Base-by-base conservation (phyloP, 129 eudicot species). In the Arctium lappa region DNA sequence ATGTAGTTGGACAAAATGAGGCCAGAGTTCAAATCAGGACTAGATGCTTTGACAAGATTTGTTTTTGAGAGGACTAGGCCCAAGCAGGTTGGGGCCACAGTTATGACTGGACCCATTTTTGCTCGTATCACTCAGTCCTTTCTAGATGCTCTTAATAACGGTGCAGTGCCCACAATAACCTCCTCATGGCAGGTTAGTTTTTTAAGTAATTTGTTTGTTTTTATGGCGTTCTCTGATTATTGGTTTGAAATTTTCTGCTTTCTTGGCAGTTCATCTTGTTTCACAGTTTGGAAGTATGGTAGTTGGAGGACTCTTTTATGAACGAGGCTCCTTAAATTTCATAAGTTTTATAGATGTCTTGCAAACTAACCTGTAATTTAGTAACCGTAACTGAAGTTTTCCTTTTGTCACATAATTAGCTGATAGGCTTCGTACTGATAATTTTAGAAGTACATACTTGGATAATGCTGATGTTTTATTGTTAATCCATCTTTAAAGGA, bases 1-100 rank as follows among this genome's bases (percentile, higher is more conserved):
- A 3, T 82, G 86, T 85, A 96, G 99, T 76, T 96, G 90, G 92
- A 92, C 68, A 90, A 83, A 66, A 78, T 96, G 87, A 90, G 99
- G 92, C 97, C 99, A 73, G 99, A 96, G 85, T 96, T 96, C 74
- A 92, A 86, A 88, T 70, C 94, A 40, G 99, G 98, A 81, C 86
- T 96, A 39, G 97, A 96, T 82, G 97, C 97, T 68, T 90, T 96
- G 72, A 96, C 98, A 39, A 93, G 83, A 73, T 96, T 96, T 87
- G 97, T 96, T 30, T 96, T 93, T 82, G 99, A 96, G 93, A 90
- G 98, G 90, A 90, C 99, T 66, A 89, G 97, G 77, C 97, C 99
- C 65, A 96, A 93, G 86, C 98, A 96, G 89, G 80, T 96, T 33
- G 99, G 99, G 62, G 89, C 94, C 72, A 92, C 95, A 60, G 89